Percentiles rank a stretch among this genome's conserved stretches.
Evolutionary conservation across 2,329 filamentous ascomycete genomes (phyloP).

Genomic region (Talaromyces piceae): DNA sequence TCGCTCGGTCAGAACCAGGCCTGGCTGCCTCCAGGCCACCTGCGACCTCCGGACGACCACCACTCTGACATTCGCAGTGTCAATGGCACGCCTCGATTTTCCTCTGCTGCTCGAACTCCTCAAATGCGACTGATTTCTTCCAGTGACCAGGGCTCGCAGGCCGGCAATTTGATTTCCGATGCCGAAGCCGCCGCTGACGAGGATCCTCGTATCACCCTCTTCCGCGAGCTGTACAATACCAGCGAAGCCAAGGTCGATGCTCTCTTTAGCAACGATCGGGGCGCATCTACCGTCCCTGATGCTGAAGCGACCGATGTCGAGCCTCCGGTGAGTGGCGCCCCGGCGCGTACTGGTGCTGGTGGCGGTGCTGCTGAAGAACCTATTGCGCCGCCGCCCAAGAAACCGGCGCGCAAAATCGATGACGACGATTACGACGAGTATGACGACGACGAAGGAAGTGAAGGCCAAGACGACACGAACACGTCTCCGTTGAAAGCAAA

Average conservation of each 20-base stretch:
- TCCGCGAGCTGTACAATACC: conserved; percentile 68
- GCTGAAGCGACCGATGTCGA: conserved; percentile 41
- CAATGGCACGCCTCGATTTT: conserved; percentile 38
- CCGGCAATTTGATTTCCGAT: conserved; percentile 43
- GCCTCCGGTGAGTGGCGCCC: conserved; percentile 17
- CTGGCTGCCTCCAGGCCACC: conserved; percentile 57
- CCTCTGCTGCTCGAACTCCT: conserved; percentile 39
- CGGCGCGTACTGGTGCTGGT: too few relatives aligned
- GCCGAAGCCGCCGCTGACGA: conserved; percentile 59
- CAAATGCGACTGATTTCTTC: conserved; percentile 34
- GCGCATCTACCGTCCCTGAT: conserved; percentile 23
- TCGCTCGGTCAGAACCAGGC: conserved; percentile 60
- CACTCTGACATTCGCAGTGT: conserved; percentile 28
- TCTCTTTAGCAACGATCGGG: conserved; percentile 55
- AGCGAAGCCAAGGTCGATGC: conserved; percentile 69
- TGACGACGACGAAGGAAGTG: conserved; percentile 54
- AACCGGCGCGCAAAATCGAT: conserved; percentile 66
- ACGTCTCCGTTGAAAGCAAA: conserved; percentile 48
- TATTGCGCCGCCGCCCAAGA: conserved; percentile 40
- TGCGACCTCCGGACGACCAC: conserved; percentile 57
- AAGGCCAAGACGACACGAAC: conserved; percentile 28
- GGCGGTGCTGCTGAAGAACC: conserved; percentile 47
- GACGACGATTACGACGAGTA: conserved; percentile 68
- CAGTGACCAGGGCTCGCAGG: conserved; percentile 40
- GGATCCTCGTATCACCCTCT: conserved; percentile 59